Evolutionary conservation across 345 rosid species (phyloP).

Genomic region (Fremontodendron californicum): DNA sequence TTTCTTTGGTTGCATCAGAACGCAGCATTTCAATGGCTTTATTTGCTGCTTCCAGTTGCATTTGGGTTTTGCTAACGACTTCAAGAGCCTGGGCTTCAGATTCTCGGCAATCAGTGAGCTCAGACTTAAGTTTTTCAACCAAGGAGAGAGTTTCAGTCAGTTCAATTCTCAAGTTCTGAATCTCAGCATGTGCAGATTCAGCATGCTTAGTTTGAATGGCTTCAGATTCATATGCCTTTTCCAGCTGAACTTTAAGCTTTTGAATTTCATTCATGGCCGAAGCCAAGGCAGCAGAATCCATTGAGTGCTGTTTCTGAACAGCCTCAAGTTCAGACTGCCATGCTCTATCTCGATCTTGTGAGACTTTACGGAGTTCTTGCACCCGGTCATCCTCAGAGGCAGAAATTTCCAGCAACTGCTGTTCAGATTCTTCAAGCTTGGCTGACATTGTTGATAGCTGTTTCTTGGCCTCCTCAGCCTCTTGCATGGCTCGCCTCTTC

Average conservation of each 20-base stretch:
- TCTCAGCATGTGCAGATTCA: conserved; percentile 55
- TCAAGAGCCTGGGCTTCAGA: conserved; percentile 75
- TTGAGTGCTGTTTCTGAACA: conserved; percentile 71
- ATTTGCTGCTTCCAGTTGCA: conserved; percentile 61
- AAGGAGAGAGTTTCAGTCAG: conserved; percentile 60
- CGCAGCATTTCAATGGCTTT: conserved; percentile 57
- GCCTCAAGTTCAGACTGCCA: conserved; percentile 99
- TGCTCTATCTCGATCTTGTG: conserved; percentile 83
- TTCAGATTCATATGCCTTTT: conserved; percentile 58
- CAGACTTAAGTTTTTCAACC: conserved; percentile 61
- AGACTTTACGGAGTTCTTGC: conserved; percentile 75
- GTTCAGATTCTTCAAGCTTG: conserved; percentile 56
- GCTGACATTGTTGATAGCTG: conserved; percentile 44
- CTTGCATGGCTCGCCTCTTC: conserved; percentile 67
- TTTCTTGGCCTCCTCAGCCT: conserved; percentile 71
- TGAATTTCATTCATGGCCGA: conserved; percentile 92
- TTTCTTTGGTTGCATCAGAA: conserved; percentile 52
- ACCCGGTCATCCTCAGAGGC: conserved; percentile 76
- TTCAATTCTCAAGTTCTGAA: conserved; percentile 59
- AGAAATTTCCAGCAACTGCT: conserved; percentile 71
- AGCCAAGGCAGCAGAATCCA: conserved; percentile 77
- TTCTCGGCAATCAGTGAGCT: conserved; percentile 56
- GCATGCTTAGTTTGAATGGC: conserved; percentile 50
- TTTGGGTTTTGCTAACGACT: conserved; percentile 45
- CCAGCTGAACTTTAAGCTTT: conserved; percentile 78